Evolutionary conservation across 345 rosid genomes (phyloP).

Genomic region (Streptanthus diversifolius): DNA sequence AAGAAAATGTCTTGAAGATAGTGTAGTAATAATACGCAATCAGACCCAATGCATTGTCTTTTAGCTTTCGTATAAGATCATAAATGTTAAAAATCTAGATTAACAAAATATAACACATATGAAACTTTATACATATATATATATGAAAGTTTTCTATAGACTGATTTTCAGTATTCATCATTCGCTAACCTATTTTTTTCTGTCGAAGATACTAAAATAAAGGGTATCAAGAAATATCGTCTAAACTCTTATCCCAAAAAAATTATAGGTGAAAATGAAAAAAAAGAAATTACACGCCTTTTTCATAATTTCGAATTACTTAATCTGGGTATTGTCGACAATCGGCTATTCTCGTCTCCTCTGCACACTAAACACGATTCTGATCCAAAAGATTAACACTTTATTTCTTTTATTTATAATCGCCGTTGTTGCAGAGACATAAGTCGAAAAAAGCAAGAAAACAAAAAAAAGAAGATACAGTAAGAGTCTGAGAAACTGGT

Average conservation of each 20-base stretch:
- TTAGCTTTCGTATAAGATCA: background rate
- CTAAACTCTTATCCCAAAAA: background rate
- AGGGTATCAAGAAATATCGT: background rate
- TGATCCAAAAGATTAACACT: slow-evolving; percentile 19
- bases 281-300: background rate
- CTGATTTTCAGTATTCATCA: background rate
- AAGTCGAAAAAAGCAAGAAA: slow-evolving; percentile 16
- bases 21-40: background rate
- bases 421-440: slow-evolving; percentile 30
- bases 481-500: slow-evolving; percentile 30
- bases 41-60: background rate
- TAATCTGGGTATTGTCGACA: slow-evolving; percentile 11
- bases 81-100: background rate
- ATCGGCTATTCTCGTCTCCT: background rate
- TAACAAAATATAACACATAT: background rate
- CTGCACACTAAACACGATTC: slow-evolving; percentile 16
- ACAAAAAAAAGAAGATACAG: slow-evolving; percentile 3
- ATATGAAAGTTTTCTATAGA: background rate
- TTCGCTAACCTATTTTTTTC: background rate
- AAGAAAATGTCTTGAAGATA: background rate
- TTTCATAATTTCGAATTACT: background rate
- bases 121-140: too few relatives aligned
- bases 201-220: background rate
- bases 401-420: background rate
- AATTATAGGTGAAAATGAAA: background rate